Percentiles rank a stretch among this genome's conserved stretches.
These are phyloP conservation scores for Suillus variegatus DNA, from an alignment of 768 basidiomycete genomes.

Conservation along the genomic window DNA sequence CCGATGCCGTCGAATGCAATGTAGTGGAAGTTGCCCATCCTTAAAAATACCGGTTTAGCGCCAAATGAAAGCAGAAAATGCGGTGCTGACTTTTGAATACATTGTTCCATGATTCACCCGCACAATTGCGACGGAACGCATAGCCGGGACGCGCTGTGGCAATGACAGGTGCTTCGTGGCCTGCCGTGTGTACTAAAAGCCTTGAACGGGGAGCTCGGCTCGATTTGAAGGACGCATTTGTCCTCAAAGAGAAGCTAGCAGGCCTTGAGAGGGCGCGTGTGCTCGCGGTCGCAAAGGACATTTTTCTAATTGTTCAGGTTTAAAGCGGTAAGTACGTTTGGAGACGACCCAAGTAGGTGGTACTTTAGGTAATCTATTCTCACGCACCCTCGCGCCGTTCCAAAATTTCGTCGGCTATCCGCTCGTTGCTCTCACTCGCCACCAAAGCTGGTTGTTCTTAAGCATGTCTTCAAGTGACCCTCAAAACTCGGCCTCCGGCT, in stretches of 20 bases:
- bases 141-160: conserved; percentile 9
- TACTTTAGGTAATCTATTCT: conserved; percentile 16
- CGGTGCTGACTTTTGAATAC: conserved; percentile 31
- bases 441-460: conserved; percentile 15
- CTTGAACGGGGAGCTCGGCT: conserved; percentile 24
- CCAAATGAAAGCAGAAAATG: conserved; percentile 9
- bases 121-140: conserved; percentile 12
- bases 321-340: conserved; percentile 15
- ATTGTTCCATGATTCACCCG: conserved; percentile 10
- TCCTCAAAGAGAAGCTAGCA: conserved; percentile 25
- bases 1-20: conserved; percentile 76
- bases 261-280: conserved; percentile 25
- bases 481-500: conserved; percentile 34
- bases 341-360: not conserved
- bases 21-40: conserved; percentile 84
- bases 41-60: conserved; percentile 12
- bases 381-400: conserved; percentile 28
- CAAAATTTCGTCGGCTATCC: conserved; percentile 25
- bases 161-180: conserved; percentile 7
- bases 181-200: conserved; percentile 19
- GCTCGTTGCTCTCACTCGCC: conserved; percentile 21
- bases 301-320: conserved; percentile 32
- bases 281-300: conserved; percentile 20
- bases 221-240: conserved; percentile 14
- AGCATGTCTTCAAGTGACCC: conserved; percentile 32